Evolutionary conservation across 1,139 yeast species (phyloP).

Genomic region (Candida buenavistaensis): DNA sequence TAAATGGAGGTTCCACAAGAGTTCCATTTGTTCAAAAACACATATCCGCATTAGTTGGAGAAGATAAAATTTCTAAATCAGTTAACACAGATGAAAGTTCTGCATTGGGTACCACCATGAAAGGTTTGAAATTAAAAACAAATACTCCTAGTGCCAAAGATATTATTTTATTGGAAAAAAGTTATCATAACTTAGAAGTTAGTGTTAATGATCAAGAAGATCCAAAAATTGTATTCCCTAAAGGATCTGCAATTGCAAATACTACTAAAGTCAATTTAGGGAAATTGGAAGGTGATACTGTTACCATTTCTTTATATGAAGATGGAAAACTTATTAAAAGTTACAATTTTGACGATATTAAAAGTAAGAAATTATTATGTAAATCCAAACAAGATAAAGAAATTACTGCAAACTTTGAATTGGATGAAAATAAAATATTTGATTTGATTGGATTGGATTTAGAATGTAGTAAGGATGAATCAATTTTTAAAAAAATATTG

Average conservation of each 20-base stretch:
- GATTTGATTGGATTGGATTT: constrained; percentile 41
- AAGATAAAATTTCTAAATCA: constrained; percentile 70
- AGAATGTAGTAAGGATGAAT: constrained; percentile 30
- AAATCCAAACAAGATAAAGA: constrained; percentile 36
- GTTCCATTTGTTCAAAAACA: constrained; percentile 80
- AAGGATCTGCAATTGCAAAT: constrained; percentile 37
- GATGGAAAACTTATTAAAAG: constrained; percentile 49
- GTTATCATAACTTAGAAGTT: constrained; percentile 39
- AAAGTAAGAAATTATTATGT: constrained; percentile 43
- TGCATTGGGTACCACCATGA: constrained; percentile 82
- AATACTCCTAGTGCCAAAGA: constrained; percentile 60
- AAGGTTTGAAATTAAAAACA: constrained; percentile 61
- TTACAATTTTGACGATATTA: constrained; percentile 32
- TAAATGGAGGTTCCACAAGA: constrained; percentile 91
- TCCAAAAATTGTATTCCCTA: constrained; percentile 37
- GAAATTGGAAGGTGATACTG: constrained; percentile 19
- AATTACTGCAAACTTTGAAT: constrained; percentile 42
- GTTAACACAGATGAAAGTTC: constrained; percentile 97
- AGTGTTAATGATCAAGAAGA: constrained; percentile 32
- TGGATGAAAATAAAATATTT: constrained; percentile 54
- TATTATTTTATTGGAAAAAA: constrained; percentile 59
- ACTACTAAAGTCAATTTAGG: constrained; percentile 34
- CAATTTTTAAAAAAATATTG: constrained; percentile 8
- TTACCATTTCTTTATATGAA: constrained; percentile 53
- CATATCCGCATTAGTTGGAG: constrained; percentile 48